These are phyloP conservation scores for Persicaria maculosa DNA, from an alignment of 148 eudicot genomes.

Conservation along the genomic window DNA sequence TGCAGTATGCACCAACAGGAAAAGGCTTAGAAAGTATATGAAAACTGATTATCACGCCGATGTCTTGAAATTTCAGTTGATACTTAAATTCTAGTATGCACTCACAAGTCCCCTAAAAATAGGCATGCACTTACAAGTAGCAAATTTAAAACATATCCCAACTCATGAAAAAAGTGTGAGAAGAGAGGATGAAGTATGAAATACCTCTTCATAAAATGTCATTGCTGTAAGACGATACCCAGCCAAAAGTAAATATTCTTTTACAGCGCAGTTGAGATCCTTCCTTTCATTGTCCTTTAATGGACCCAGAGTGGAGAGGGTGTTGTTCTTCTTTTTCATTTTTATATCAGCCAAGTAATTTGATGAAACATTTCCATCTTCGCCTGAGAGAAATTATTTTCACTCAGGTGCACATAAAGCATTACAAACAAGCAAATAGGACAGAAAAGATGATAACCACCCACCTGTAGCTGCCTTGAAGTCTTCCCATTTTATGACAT, in stretches of 20 bases:
- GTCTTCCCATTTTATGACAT: too few relatives aligned
- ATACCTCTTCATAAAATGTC: conserved; percentile 98
- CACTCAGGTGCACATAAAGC: neutral
- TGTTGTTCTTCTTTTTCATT: conserved; percentile 40
- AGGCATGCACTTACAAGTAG: neutral
- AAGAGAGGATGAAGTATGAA: neutral
- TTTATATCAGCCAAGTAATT: conserved; percentile 34
- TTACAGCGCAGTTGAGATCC: conserved; percentile 89
- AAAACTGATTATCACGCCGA: too few relatives aligned
- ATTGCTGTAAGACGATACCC: conserved; percentile 96
- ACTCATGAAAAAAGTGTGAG: neutral
- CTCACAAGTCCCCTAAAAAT: too few relatives aligned
- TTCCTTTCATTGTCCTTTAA: conserved; percentile 72
- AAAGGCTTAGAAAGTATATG: too few relatives aligned
- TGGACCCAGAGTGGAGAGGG: conserved; percentile 70
- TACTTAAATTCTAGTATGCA: too few relatives aligned
- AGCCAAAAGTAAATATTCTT: conserved; percentile 84
- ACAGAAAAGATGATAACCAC: neutral
- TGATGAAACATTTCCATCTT: conserved; percentile 30
- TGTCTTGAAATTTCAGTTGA: too few relatives aligned
- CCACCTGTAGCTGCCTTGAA: too few relatives aligned
- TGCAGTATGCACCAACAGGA: too few relatives aligned
- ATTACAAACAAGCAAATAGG: neutral
- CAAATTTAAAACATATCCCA: neutral
- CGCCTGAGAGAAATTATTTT: conserved; percentile 24